These are phyloP conservation scores for Serendipita sp. DNA, from an alignment of 768 basidiomycete genomes.

Conservation along the genomic window DNA sequence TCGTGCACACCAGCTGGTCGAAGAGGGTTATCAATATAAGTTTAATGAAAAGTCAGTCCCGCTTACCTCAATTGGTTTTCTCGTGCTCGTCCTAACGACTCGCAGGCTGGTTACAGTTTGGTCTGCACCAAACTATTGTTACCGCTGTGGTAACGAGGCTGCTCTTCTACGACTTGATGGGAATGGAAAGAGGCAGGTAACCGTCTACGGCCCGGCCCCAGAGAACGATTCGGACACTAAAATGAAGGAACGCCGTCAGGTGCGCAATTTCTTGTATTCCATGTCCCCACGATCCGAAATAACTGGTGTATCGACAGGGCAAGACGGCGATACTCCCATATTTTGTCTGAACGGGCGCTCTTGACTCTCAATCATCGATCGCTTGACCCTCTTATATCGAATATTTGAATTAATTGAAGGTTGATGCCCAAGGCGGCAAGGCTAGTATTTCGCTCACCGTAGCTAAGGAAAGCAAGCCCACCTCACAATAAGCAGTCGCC, in stretches of 20 bases:
- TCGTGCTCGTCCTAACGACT: not conserved
- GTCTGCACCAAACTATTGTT: slow-evolving; percentile 98
- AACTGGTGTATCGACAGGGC: not conserved
- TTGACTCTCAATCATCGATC: too few relatives aligned
- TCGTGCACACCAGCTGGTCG: slow-evolving; percentile 91
- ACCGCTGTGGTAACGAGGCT: slow-evolving; percentile 44
- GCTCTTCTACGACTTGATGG: slow-evolving; percentile 2
- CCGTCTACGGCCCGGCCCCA: slow-evolving; percentile 2
- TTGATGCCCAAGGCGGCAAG: too few relatives aligned
- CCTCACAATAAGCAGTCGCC: too few relatives aligned
- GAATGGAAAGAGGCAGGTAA: not conserved
- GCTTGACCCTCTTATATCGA: too few relatives aligned
- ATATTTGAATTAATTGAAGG: too few relatives aligned
- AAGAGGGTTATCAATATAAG: slow-evolving; percentile 54
- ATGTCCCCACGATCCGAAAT: not conserved
- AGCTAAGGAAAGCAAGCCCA: too few relatives aligned
- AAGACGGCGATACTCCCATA: not conserved
- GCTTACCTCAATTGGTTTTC: not conserved
- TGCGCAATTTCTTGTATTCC: not conserved
- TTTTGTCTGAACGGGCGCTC: not conserved
- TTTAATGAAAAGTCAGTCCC: slow-evolving; percentile 20
- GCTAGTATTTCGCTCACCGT: too few relatives aligned
- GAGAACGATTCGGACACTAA: slow-evolving; percentile 3
- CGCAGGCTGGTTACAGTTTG: slow-evolving; percentile 72
- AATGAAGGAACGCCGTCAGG: not conserved